A percentile compares a stretch with the other conserved stretches of the same genome.
Conservation (phyloP, 202 grass and related monocot species). For the Hordeum pubiflorum region DNA sequence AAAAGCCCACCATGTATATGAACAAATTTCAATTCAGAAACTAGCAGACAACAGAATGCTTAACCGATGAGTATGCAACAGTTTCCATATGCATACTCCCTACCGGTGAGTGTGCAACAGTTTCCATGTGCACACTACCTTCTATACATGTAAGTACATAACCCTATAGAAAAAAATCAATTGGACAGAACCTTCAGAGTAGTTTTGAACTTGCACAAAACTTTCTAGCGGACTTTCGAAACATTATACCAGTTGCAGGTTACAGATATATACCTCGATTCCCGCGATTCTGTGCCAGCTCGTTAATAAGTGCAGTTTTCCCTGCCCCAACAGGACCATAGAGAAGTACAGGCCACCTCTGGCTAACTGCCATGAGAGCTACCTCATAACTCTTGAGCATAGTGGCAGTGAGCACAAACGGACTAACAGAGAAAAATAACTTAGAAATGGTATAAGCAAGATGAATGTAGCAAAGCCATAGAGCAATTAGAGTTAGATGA, state of each 20-base stretch:
- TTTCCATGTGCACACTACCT: background rate
- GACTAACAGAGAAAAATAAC: conserved; percentile 30
- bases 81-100: background rate
- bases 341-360: conserved; percentile 89
- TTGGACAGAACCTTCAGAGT: background rate
- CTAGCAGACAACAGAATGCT: background rate
- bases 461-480: background rate
- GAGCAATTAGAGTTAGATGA: background rate
- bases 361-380: conserved; percentile 61
- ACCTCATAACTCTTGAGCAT: conserved; percentile 73
- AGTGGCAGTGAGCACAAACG: conserved; percentile 60
- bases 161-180: background rate
- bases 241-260: conserved; percentile 5
- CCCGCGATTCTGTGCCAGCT: conserved; percentile 42
- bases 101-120: background rate
- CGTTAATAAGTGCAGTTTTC: conserved; percentile 86
- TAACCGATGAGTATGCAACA: background rate
- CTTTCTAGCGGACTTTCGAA: background rate
- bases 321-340: conserved; percentile 83
- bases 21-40: conserved; percentile 15
- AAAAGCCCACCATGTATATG: background rate
- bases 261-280: conserved; percentile 60
- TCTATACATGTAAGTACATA: background rate
- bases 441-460: conserved; percentile 22
- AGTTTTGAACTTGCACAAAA: background rate